Evolutionary conservation across 192 early-diverging fungal species (phyloP), one percentile per base, ranked within the genome.

Genomic region (Spizellomyces punctatus): DNA sequence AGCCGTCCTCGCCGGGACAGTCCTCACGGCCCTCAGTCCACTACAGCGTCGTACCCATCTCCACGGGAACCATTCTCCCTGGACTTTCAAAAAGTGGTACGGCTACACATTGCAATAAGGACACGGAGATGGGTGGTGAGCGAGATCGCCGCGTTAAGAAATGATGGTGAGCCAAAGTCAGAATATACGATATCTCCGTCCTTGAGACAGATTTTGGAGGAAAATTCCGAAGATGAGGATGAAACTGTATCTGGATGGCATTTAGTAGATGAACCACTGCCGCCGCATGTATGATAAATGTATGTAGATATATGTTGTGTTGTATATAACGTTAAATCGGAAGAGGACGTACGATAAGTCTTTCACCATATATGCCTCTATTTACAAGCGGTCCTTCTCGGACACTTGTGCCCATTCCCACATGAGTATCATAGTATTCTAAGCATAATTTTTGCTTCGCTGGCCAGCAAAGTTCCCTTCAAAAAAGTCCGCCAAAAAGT

Each of bases 401-500:
- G 27, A 36, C 27, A 36, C 27, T 36, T 36, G 27, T 36, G 27
- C 3, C 27, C 27, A 36, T 3, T 3, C 27, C 27, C 27, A 36
- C 27, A 36, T 36, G 27, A 36, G 27, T 36, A 36, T 36, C 27
- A 36, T 12, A 54, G 47, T 42, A 6, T 42, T 48, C 49, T 62
- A 75, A 21, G 73, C 52, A 52, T 75, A 75, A 49, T 75, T 55
- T 9, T 50, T 46, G 27, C 22, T 17, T 57, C 66, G 50, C 45
- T 49, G 41, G n/a, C 58, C 46, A 10, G 66, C 65, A 10, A n/a
- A 60, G 46, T 75, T 59, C 50, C 75, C 75, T 62, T 76, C 68
- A 46, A 60, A 76, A 43, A 76, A 76, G 19, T 58, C 19, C 6
- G 63, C 75, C 54, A 76, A 90, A 76, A 95, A 95, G 21, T 75